Evolutionary conservation across 495 filamentous ascomycete genomes (phyloP).

Genomic region (Aspergillus cristatus): DNA sequence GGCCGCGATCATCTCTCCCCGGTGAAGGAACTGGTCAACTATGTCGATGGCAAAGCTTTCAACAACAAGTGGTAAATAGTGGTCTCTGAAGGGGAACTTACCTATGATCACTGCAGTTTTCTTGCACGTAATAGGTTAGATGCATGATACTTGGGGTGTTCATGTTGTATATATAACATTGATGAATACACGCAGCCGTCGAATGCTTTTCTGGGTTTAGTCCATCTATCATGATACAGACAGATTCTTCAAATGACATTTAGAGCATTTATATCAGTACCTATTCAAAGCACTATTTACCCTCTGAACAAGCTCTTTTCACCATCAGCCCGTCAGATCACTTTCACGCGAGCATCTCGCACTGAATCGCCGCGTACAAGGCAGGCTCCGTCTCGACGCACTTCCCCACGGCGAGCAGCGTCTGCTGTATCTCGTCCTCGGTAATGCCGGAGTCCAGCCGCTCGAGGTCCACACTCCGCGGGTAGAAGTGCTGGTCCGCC

Average conservation of each 20-base stretch:
- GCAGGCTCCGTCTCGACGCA: no score
- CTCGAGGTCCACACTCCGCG: no score
- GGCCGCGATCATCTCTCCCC: conserved; percentile 34
- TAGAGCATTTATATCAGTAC: neutral
- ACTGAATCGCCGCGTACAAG: no score
- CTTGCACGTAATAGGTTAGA: neutral
- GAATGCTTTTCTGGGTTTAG: neutral
- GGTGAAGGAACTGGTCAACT: conserved; percentile 40
- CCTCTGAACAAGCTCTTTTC: no score
- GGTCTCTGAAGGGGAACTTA: neutral
- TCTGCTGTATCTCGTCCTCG: no score
- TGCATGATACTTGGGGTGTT: neutral
- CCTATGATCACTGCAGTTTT: neutral
- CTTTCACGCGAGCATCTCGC: no score
- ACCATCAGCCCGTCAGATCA: no score
- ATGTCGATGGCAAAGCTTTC: conserved; percentile 34
- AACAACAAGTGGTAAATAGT: conserved; percentile 34
- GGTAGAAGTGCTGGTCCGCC: no score
- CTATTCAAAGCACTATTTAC: neutral
- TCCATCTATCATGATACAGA: neutral
- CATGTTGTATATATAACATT: neutral
- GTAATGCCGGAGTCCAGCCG: no score
- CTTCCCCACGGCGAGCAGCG: no score
- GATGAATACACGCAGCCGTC: neutral
- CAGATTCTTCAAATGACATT: neutral